phyloP scores from a whole-genome alignment of 2,329 filamentous ascomycete genomes.

The Hypomyces perniciosus region DNA sequence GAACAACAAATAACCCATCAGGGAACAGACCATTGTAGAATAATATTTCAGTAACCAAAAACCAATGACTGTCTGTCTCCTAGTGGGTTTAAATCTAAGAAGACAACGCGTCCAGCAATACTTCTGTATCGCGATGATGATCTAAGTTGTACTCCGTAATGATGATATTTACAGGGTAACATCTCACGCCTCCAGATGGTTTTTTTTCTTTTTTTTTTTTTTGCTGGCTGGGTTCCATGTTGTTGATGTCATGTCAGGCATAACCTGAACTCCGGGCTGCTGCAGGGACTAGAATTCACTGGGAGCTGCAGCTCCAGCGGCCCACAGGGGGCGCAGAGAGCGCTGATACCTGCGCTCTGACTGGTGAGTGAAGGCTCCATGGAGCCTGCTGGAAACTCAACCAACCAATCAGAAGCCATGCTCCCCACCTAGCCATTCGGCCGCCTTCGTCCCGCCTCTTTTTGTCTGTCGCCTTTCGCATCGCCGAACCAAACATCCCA shows the following conservation, averaged over 20 bases:
- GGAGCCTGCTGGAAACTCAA: not conserved
- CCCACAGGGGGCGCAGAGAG: not conserved
- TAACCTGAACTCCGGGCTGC: not conserved
- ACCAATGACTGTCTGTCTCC: not conserved
- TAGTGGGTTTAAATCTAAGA: not conserved
- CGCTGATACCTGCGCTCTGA: slow-evolving; percentile 1
- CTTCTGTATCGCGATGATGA: too few relatives aligned
- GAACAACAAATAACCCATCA: not conserved
- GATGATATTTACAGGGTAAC: too few relatives aligned
- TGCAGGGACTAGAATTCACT: too few relatives aligned
- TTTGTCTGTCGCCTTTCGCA: slow-evolving; percentile 3
- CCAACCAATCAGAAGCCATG: slow-evolving; percentile 19
- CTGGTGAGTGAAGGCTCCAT: not conserved
- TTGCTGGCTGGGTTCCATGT: not conserved
- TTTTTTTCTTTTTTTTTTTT: too few relatives aligned
- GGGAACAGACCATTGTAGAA: slow-evolving; percentile 2
- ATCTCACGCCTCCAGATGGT: too few relatives aligned
- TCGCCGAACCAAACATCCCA: not conserved
- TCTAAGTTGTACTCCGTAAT: too few relatives aligned
- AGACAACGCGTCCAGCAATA: not conserved
- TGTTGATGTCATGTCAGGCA: slow-evolving; percentile 5
- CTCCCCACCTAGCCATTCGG: slow-evolving; percentile 19
- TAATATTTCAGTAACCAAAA: not conserved
- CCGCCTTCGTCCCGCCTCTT: slow-evolving; percentile 7
- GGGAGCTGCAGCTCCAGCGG: not conserved